These are phyloP conservation scores for Tulasnella sp. DNA, from an alignment of 768 basidiomycete species.

Conservation along the genomic window DNA sequence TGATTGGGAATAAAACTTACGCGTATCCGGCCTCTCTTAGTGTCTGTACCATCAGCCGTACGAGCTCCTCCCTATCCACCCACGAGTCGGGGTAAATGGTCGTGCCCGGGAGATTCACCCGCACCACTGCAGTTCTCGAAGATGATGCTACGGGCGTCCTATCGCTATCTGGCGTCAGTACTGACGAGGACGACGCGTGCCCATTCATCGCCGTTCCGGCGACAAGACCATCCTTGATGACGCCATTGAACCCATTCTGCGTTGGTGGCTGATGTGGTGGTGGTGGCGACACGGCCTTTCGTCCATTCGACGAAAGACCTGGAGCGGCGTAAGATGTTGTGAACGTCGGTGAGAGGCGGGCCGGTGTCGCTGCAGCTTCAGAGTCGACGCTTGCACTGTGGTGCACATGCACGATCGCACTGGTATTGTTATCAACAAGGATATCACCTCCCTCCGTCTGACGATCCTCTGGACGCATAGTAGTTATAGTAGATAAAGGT, in stretches of 20 bases:
- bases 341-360: not conserved
- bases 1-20: constrained; percentile 29
- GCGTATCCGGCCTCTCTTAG: constrained; percentile 72
- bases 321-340: not conserved
- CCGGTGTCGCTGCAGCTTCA: not conserved
- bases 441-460: not conserved
- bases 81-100: constrained; percentile 63
- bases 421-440: not conserved
- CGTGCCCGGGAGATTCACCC: constrained; percentile 59
- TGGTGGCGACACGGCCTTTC: not conserved
- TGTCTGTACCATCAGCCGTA: constrained; percentile 79
- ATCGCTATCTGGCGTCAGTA: not conserved
- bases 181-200: not conserved
- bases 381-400: not conserved
- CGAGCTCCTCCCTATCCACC: constrained; percentile 80
- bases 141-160: not conserved
- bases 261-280: not conserved
- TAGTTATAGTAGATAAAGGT: not conserved
- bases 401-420: not conserved
- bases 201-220: not conserved
- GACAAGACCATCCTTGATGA: not conserved
- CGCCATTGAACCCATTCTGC: too few species aligned
- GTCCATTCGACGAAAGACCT: not conserved
- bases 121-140: constrained; percentile 34
- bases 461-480: not conserved